These are phyloP conservation scores for Citrus unshiu DNA, from an alignment of 345 rosid genomes.

Conservation along the genomic window DNA sequence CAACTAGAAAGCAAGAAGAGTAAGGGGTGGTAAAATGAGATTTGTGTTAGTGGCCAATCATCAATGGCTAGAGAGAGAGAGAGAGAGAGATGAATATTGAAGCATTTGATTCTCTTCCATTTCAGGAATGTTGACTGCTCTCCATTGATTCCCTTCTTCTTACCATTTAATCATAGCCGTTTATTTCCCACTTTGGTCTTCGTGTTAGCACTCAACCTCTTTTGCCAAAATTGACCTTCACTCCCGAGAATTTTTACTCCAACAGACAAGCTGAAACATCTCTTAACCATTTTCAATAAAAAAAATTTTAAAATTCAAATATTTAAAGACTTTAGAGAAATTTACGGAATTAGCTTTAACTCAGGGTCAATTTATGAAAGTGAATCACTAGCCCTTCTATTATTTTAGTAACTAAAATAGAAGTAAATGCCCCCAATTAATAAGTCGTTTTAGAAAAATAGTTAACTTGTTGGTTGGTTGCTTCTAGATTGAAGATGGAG, in stretches of 20 bases:
- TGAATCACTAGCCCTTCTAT: too few species aligned
- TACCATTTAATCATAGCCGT: neutral
- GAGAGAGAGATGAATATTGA: neutral
- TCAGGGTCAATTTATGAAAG: too few species aligned
- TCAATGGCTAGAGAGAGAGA: neutral
- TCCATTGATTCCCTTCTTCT: neutral
- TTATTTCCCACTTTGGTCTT: conserved; percentile 13
- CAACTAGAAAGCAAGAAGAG: neutral
- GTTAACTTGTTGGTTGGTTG: too few species aligned
- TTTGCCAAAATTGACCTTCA: neutral
- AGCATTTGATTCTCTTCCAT: conserved; percentile 3
- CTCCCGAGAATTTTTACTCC: neutral
- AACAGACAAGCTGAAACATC: neutral
- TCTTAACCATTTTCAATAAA: neutral
- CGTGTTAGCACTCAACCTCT: conserved; percentile 3
- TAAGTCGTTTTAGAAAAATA: neutral
- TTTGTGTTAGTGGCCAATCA: too few species aligned
- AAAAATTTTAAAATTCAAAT: too few species aligned
- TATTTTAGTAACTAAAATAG: neutral
- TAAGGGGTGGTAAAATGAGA: neutral
- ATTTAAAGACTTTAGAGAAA: neutral
- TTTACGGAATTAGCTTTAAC: neutral
- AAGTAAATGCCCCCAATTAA: neutral
- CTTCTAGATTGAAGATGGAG: too few species aligned
- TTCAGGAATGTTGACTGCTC: conserved; percentile 10